phyloP scores from a whole-genome alignment of 1,284 basidiomycete species.

The Fomitopsis schrenkii region DNA sequence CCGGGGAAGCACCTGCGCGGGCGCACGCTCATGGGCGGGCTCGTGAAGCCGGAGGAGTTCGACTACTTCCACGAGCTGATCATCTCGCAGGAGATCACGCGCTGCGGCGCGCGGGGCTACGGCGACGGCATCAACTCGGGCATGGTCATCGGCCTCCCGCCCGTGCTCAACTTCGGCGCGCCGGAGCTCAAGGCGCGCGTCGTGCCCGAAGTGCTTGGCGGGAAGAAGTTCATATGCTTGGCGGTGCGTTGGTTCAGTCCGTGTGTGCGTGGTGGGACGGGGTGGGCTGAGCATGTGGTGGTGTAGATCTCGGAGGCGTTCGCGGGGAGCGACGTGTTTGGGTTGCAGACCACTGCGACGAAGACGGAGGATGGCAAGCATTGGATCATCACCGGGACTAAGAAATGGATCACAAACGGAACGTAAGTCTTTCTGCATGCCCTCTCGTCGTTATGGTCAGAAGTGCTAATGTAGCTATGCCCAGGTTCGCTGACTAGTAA shows the following conservation, averaged over 20 bases:
- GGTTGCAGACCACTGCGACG: slow-evolving; percentile 76
- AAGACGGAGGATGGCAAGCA: slow-evolving; percentile 82
- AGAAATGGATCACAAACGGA: slow-evolving; percentile 87
- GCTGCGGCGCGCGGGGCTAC: slow-evolving; percentile 61
- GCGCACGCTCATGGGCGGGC: slow-evolving; percentile 73
- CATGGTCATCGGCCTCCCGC: slow-evolving; percentile 32
- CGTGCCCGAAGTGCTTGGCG: slow-evolving; percentile 77
- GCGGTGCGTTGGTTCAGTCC: slow-evolving; percentile 47
- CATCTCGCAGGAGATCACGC: slow-evolving; percentile 81
- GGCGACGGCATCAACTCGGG: slow-evolving; percentile 62
- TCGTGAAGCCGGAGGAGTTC: slow-evolving; percentile 85
- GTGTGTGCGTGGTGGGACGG: background rate
- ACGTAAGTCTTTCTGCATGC: slow-evolving; percentile 30
- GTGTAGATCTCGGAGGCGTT: slow-evolving; percentile 52
- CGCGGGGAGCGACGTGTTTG: slow-evolving; percentile 88
- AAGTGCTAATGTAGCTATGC: background rate
- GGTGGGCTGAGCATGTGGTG: background rate
- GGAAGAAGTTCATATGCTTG: slow-evolving; percentile 77
- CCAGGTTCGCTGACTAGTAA: slow-evolving; percentile 10
- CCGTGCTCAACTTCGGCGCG: slow-evolving; percentile 78
- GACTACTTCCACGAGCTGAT: slow-evolving; percentile 90
- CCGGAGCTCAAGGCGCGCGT: slow-evolving; percentile 75
- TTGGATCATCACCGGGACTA: slow-evolving; percentile 84
- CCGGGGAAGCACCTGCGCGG: slow-evolving; percentile 84
- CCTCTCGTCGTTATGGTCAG: background rate